Base-by-base conservation (phyloP, 1,284 basidiomycete species). In the Ustilago sp. region DNA sequence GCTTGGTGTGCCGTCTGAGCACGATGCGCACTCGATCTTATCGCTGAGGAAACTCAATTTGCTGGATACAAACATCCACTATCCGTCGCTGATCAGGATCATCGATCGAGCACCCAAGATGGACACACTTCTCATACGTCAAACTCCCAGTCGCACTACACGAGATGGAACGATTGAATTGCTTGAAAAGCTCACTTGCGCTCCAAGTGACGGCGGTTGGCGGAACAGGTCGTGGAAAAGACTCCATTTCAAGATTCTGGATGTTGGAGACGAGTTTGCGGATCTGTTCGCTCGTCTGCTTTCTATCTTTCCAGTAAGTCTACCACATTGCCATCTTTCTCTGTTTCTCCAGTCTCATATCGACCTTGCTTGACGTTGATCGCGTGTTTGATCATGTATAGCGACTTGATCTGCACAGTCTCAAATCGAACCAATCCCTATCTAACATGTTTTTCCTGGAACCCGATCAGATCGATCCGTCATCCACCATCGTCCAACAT, bases 1-100 rank as follows among this genome's bases (percentile, higher is more conserved):
- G 5, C 13, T 58, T 8, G 62, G 68, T 1, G 4, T 61, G 1
- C 38, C 53, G 6, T 31, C 13, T 17, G 43, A 28, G 19, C 34
- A 23, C 4, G 8, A 23, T 5, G 32, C 47, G 11, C 23, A 8
- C 47, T 17, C 28, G n/a, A 50, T 35, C 2, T 23, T 53, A 32
- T 31, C 43, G 32, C 36, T 73, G 58, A 59, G 57, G 28, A 73
- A 67, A 47, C 52, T 73, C 43, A 66, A 73, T 19, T n/a, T 73
- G 56, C 56, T 60, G n/a, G 61, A 59, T 12, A 59, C 70, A 0
- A 70, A 70, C n/a, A 12, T 61, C n/a, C 63, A 70, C 43, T 70
- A 57, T 35, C 47, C 36, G 3, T 48, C 59, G 19, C 34, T 70
- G 3, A 34, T 45, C 41, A 53, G 53, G 43, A 23, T 70, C 11